Conservation (phyloP, 108 stramenopile species). For the Skeletonema potamos region DNA sequence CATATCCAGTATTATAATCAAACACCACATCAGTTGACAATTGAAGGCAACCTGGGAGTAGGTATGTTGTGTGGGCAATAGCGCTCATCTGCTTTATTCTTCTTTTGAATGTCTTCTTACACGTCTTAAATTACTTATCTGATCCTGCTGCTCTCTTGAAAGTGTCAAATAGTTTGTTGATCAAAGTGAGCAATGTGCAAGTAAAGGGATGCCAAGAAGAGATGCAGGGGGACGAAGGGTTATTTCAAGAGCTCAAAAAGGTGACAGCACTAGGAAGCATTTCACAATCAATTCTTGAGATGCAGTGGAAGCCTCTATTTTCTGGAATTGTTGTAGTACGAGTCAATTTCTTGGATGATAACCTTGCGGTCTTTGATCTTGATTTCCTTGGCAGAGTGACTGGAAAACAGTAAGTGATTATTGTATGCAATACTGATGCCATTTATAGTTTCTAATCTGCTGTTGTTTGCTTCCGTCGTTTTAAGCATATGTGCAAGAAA, state of each 20-base stretch:
- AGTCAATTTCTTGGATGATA: slow-evolving; percentile 6
- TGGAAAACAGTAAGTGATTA: not conserved
- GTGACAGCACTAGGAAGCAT: not conserved
- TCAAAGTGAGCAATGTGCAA: slow-evolving; percentile 12
- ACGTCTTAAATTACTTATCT: not conserved
- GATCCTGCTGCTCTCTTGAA: not conserved
- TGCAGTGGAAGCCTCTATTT: slow-evolving; percentile 7
- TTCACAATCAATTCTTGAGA: slow-evolving; percentile 4
- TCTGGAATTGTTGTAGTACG: slow-evolving; percentile 4
- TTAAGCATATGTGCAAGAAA: slow-evolving; percentile 20
- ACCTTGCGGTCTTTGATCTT: slow-evolving; percentile 10
- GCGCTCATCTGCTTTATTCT: not conserved
- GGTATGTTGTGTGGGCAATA: not conserved
- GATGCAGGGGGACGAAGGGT: not conserved
- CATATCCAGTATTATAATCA: slow-evolving; percentile 4
- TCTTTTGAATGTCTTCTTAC: not conserved
- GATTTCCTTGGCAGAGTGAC: slow-evolving; percentile 17
- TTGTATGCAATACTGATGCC: not conserved
- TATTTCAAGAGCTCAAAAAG: slow-evolving; percentile 1
- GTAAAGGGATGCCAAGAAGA: not conserved
- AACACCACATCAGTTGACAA: not conserved
- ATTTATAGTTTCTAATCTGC: not conserved
- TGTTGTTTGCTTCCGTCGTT: not conserved
- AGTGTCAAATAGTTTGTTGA: slow-evolving; percentile 13
- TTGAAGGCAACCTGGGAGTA: slow-evolving; percentile 11